phyloP scores from a whole-genome alignment of 2,329 filamentous ascomycete species.

The Neocucurbitaria cava region DNA sequence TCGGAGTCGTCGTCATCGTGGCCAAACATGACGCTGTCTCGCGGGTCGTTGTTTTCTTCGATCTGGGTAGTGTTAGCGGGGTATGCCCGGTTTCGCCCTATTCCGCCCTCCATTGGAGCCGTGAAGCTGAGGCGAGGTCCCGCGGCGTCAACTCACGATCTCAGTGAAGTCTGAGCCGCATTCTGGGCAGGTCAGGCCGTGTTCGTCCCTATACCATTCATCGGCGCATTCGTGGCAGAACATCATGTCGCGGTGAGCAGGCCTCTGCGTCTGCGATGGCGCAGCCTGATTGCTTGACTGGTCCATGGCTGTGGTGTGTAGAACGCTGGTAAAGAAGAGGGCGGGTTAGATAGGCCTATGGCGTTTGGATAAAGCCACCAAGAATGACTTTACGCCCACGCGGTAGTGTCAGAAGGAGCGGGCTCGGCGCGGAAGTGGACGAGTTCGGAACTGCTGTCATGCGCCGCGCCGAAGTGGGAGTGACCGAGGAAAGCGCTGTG shows the following conservation, averaged over 20 bases:
- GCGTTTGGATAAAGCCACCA: slow-evolving; percentile 4
- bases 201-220: slow-evolving; percentile 80
- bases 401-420: slow-evolving; percentile 21
- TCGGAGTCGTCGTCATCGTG: slow-evolving; percentile 37
- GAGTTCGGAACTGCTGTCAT: slow-evolving; percentile 29
- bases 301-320: slow-evolving; percentile 29
- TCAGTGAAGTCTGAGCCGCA: slow-evolving; percentile 83
- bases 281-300: slow-evolving; percentile 24
- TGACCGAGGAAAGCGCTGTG: no score
- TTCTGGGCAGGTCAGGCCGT: slow-evolving; percentile 74
- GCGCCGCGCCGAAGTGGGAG: slow-evolving; percentile 26
- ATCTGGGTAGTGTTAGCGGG: slow-evolving; percentile 48
- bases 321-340: slow-evolving; percentile 4
- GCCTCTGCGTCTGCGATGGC: slow-evolving; percentile 21
- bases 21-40: slow-evolving; percentile 49
- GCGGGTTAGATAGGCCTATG: slow-evolving; percentile 6
- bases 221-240: slow-evolving; percentile 83
- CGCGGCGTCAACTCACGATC: slow-evolving; percentile 68
- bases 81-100: not conserved
- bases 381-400: slow-evolving; percentile 14
- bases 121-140: slow-evolving; percentile 11
- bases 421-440: slow-evolving; percentile 13
- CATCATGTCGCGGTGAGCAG: slow-evolving; percentile 69
- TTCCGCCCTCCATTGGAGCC: slow-evolving; percentile 1
- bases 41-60: slow-evolving; percentile 68